Evolutionary conservation across 257 asterid genomes (phyloP).

Genomic region (Pogostemon cablin): DNA sequence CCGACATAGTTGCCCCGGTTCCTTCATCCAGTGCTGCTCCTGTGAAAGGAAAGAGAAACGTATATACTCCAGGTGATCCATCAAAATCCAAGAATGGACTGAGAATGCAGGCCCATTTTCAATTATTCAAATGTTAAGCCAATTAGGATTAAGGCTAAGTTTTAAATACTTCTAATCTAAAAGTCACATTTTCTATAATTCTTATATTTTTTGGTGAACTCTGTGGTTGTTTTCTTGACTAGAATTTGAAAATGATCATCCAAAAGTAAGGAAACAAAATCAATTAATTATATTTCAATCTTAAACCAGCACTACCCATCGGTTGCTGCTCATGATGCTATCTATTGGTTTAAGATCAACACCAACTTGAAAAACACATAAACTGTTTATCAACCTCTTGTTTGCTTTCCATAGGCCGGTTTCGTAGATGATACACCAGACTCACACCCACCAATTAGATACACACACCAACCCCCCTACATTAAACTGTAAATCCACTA

Average conservation of each 20-base stretch:
- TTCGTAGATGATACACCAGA: no score
- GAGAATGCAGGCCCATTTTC: no score
- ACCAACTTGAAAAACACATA: constrained; percentile 22
- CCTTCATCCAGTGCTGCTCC: constrained; percentile 85
- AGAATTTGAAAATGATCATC: constrained; percentile 4
- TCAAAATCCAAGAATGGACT: background rate
- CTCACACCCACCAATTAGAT: no score
- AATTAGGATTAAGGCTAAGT: no score
- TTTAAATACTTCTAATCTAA: no score
- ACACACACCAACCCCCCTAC: no score
- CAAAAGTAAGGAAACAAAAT: constrained; percentile 9
- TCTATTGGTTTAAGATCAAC: constrained; percentile 32
- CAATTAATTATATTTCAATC: constrained; percentile 1
- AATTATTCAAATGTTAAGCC: no score
- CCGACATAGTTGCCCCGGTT: constrained; percentile 91
- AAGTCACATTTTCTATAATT: no score
- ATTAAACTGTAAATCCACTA: no score
- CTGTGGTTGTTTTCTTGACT: background rate
- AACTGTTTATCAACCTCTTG: constrained; percentile 59
- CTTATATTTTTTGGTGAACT: no score
- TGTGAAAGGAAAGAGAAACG: constrained; percentile 23
- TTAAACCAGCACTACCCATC: background rate
- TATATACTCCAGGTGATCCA: background rate
- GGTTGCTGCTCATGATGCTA: constrained; percentile 11
- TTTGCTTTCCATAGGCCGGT: constrained; percentile 30